phyloP scores from a whole-genome alignment of 208 protist genomes.

The Crithidia mellificae region DNA sequence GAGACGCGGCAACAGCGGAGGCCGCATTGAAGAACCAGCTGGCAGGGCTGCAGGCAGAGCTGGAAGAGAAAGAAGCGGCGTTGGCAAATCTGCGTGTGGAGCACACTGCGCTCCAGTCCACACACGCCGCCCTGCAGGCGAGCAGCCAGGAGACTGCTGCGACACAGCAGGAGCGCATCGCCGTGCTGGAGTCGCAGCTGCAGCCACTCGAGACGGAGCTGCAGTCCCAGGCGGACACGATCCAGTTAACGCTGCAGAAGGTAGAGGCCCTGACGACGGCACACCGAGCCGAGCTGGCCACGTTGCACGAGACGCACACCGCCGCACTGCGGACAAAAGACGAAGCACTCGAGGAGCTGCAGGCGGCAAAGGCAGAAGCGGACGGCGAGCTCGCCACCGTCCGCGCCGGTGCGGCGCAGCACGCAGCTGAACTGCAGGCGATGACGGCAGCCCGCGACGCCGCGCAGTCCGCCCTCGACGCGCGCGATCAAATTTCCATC shows the following conservation, averaged over 20 bases:
- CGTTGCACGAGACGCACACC: constrained; percentile 2
- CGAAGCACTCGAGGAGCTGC: neutral
- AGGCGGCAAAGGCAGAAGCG: constrained; percentile 3
- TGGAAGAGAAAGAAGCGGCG: neutral
- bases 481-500: neutral
- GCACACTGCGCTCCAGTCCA: constrained; percentile 6
- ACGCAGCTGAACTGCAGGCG: neutral
- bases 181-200: constrained; percentile 19
- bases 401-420: constrained; percentile 7
- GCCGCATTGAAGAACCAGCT: neutral
- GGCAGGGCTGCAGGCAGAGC: constrained; percentile 1
- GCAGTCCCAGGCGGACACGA: constrained; percentile 16
- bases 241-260: constrained; percentile 15
- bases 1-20: neutral
- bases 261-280: constrained; percentile 15
- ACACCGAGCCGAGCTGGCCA: constrained; percentile 12
- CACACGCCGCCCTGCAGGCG: constrained; percentile 15
- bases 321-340: constrained; percentile 8
- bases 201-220: constrained; percentile 17
- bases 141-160: constrained; percentile 9
- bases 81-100: constrained; percentile 12
- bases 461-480: constrained; percentile 1
- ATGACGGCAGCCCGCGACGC: constrained; percentile 12
- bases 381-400: constrained; percentile 8
- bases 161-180: constrained; percentile 15